Percentiles rank a stretch among this genome's conserved stretches.
Conservation (phyloP, 2,329 filamentous ascomycete genomes). For the Fonsecaea erecta region DNA sequence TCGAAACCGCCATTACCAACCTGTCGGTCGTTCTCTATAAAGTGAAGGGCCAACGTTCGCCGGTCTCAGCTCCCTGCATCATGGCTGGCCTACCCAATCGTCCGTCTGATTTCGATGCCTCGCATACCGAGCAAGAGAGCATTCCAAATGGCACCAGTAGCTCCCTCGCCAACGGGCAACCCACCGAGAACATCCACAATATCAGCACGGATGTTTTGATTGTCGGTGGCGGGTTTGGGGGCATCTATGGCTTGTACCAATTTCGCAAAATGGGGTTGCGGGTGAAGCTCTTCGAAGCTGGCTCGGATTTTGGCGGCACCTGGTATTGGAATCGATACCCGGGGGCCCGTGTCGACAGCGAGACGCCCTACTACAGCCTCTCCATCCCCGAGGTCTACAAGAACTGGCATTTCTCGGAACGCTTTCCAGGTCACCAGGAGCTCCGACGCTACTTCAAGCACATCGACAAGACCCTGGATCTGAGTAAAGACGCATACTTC, state of each 20-base stretch:
- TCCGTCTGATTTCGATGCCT: neutral
- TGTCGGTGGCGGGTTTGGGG: slow-evolving; percentile 43
- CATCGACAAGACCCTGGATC: slow-evolving; percentile 46
- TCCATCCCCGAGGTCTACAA: slow-evolving; percentile 55
- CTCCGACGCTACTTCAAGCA: slow-evolving; percentile 49
- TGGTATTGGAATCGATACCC: slow-evolving; percentile 47
- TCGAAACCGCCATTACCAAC: neutral
- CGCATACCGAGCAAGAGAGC: neutral
- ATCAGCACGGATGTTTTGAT: slow-evolving; percentile 31
- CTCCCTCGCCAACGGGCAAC: neutral
- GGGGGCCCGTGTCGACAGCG: slow-evolving; percentile 53
- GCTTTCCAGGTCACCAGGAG: slow-evolving; percentile 48
- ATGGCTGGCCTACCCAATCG: slow-evolving; percentile 9
- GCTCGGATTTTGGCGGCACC: slow-evolving; percentile 47
- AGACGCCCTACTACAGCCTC: slow-evolving; percentile 60
- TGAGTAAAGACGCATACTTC: slow-evolving; percentile 46
- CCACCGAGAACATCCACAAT: slow-evolving; percentile 16
- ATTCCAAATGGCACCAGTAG: neutral
- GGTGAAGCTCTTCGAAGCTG: slow-evolving; percentile 58
- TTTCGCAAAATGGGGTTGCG: slow-evolving; percentile 57
- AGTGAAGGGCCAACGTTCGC: neutral
- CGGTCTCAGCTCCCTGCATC: neutral
- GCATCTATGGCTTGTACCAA: slow-evolving; percentile 58
- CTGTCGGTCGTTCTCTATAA: neutral
- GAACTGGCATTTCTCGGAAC: slow-evolving; percentile 53